Evolutionary conservation across 176 grass and related monocot species (phyloP).

Genomic region (Oryza brachyantha): DNA sequence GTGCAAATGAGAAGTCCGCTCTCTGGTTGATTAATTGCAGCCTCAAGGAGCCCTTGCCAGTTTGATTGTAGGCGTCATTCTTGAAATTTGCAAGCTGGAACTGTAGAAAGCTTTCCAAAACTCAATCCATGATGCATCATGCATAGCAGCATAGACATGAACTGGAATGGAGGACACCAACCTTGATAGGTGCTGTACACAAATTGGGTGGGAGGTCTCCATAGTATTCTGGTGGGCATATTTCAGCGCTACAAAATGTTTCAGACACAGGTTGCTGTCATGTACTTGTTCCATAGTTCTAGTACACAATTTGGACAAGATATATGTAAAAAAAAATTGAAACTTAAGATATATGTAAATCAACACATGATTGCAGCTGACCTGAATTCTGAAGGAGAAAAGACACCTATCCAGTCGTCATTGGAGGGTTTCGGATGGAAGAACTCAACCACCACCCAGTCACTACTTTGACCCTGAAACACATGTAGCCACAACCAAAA

Average conservation of each 20-base stretch:
- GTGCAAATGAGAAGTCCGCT: conserved; percentile 49
- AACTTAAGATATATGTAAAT: no score
- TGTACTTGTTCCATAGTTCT: neutral
- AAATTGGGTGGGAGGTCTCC: conserved; percentile 38
- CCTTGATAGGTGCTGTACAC: conserved; percentile 57
- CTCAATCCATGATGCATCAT: neutral
- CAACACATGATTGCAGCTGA: conserved; percentile 12
- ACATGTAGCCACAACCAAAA: neutral
- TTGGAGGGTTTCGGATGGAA: conserved; percentile 37
- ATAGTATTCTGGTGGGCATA: conserved; percentile 40
- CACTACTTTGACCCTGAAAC: conserved; percentile 55
- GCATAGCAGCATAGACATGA: neutral
- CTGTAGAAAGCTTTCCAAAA: conserved; percentile 22
- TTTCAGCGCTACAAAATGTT: conserved; percentile 35
- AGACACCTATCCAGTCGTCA: conserved; percentile 59
- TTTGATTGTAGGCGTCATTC: conserved; percentile 31
- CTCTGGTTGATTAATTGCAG: conserved; percentile 68
- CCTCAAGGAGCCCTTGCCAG: conserved; percentile 49
- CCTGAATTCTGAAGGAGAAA: conserved; percentile 71
- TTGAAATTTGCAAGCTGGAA: conserved; percentile 59
- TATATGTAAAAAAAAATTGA: no score
- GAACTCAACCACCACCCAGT: conserved; percentile 52
- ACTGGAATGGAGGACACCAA: neutral
- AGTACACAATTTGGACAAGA: neutral
- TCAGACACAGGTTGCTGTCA: neutral